Evolutionary conservation across 1,284 basidiomycete species (phyloP).

Genomic region (Malassezia nana): DNA sequence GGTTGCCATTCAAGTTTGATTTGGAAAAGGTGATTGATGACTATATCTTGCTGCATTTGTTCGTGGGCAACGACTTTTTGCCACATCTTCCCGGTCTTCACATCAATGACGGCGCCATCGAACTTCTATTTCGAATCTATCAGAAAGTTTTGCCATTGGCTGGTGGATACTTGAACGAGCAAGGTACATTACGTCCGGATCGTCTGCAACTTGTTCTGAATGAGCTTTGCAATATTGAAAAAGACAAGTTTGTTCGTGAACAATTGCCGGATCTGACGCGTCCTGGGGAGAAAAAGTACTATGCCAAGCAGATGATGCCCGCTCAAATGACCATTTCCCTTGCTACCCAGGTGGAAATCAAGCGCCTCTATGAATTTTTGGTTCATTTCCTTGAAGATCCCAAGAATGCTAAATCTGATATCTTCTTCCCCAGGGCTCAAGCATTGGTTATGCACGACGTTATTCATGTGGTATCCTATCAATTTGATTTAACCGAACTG

Average conservation of each 20-base stretch:
- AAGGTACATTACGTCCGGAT: constrained; percentile 67
- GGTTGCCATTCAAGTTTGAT: constrained; percentile 59
- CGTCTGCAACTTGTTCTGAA: constrained; percentile 77
- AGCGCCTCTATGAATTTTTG: constrained; percentile 12
- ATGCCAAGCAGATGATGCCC: not conserved
- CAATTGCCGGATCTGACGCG: constrained; percentile 59
- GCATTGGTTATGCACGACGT: constrained; percentile 11
- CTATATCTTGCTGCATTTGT: constrained; percentile 89
- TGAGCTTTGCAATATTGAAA: constrained; percentile 77
- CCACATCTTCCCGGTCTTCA: constrained; percentile 92
- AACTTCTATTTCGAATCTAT: constrained; percentile 85
- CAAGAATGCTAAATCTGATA: constrained; percentile 24
- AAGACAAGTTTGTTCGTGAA: constrained; percentile 79
- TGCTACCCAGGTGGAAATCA: not conserved
- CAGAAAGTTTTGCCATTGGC: constrained; percentile 76
- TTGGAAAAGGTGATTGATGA: constrained; percentile 94
- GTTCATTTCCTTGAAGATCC: constrained; percentile 18
- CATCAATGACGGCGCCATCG: constrained; percentile 92
- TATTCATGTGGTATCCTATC: not conserved
- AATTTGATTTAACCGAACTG: not conserved
- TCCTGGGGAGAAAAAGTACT: constrained; percentile 14
- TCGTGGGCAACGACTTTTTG: constrained; percentile 94
- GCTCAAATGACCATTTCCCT: constrained; percentile 12
- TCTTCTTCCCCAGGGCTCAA: constrained; percentile 24
- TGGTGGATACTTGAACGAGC: constrained; percentile 88